These are phyloP conservation scores for Phoma sp. DNA, from an alignment of 2,329 filamentous ascomycete genomes.

Conservation along the genomic window DNA sequence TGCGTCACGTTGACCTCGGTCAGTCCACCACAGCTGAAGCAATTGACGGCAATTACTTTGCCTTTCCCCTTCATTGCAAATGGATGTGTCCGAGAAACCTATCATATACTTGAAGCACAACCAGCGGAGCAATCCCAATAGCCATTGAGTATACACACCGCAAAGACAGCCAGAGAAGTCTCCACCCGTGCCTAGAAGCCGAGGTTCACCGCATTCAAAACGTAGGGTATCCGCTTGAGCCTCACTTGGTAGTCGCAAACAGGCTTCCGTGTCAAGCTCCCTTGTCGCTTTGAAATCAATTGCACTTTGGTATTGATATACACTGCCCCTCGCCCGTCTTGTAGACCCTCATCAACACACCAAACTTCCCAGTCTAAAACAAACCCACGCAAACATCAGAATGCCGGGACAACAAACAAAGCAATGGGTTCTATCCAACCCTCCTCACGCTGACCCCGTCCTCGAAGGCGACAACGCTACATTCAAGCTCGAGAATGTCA, in stretches of 20 bases:
- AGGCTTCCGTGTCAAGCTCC: constrained; percentile 3
- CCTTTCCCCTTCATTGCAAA: neutral
- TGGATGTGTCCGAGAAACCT: neutral
- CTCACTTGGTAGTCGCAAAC: constrained; percentile 9
- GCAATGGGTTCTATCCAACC: constrained; percentile 55
- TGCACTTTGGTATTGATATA: constrained; percentile 9
- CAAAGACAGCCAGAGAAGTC: constrained; percentile 6
- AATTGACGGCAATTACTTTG: neutral
- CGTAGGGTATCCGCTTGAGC: too few species aligned
- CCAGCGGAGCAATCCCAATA: neutral
- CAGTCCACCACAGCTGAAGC: neutral
- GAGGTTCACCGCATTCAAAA: constrained; percentile 18
- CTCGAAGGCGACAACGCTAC: constrained; percentile 49
- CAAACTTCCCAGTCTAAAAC: neutral
- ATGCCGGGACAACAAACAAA: constrained; percentile 47
- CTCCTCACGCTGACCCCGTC: constrained; percentile 46
- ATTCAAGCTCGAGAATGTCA: constrained; percentile 49
- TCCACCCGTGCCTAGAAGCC: constrained; percentile 12
- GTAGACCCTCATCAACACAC: neutral
- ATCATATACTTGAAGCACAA: neutral
- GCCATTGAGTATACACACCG: constrained; percentile 6
- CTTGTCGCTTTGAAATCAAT: constrained; percentile 12
- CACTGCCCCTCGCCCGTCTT: neutral
- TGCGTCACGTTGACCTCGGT: constrained; percentile 1
- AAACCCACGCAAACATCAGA: constrained; percentile 9